Evolutionary conservation across 768 basidiomycete species (phyloP).

Genomic region (Podaxis pistillaris): DNA sequence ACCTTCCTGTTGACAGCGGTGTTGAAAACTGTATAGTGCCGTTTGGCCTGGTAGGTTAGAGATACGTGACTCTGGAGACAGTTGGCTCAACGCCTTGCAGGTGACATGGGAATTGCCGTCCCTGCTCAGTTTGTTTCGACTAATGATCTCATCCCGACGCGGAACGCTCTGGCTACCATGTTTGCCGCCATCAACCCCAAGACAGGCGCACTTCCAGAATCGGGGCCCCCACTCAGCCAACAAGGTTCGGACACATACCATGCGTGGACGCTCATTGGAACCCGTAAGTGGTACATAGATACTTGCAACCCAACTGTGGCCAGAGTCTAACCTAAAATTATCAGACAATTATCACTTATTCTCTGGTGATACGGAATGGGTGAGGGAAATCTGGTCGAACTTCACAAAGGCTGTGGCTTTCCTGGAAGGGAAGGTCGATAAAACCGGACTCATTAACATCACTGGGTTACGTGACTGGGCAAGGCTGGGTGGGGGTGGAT

Average conservation of each 20-base stretch:
- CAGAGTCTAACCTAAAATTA: neutral
- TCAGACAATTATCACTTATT: conserved; percentile 56
- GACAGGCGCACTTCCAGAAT: conserved; percentile 57
- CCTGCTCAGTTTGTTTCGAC: conserved; percentile 63
- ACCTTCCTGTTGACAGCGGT: neutral
- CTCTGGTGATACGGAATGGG: conserved; percentile 51
- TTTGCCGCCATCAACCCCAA: conserved; percentile 49
- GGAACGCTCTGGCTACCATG: conserved; percentile 58
- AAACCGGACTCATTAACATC: conserved; percentile 50
- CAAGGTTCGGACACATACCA: conserved; percentile 55
- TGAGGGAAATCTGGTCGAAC: conserved; percentile 50
- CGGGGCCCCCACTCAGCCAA: conserved; percentile 46
- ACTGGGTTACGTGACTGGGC: conserved; percentile 61
- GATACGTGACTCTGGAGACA: neutral
- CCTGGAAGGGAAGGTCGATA: conserved; percentile 50
- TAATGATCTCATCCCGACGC: conserved; percentile 53
- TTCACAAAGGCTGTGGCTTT: conserved; percentile 57
- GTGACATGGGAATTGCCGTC: conserved; percentile 64
- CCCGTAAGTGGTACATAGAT: conserved; percentile 29
- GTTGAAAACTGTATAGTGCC: conserved; percentile 30
- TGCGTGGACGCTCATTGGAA: conserved; percentile 61
- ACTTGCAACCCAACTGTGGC: neutral
- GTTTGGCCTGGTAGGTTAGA: conserved; percentile 49
- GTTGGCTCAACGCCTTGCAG: conserved; percentile 21
- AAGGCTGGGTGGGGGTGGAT: conserved; percentile 51